Percentiles rank a stretch among this genome's conserved stretches.
Evolutionary conservation across 306 rosid species (phyloP).

Genomic region (Vigna reflexopilosa): DNA sequence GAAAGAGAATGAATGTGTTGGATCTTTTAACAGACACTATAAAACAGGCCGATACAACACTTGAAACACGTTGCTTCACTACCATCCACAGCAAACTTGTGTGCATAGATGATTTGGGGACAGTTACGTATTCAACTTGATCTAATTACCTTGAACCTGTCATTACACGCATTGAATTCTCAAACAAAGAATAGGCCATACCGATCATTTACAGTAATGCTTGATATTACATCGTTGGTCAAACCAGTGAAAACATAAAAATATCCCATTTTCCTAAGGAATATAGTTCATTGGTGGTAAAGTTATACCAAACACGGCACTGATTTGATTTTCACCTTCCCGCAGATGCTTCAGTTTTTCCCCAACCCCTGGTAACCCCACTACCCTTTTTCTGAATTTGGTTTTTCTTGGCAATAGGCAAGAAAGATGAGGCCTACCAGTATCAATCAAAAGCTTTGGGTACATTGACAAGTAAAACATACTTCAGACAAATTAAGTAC

Average conservation of each 20-base stretch:
- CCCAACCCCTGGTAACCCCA: neutral
- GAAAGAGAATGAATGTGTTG: too few species aligned
- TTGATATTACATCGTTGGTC: slow-evolving; percentile 32
- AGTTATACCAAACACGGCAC: neutral
- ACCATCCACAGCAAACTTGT: too few species aligned
- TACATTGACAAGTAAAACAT: slow-evolving; percentile 52
- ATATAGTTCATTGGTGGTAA: slow-evolving; percentile 20
- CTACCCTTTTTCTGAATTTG: slow-evolving; percentile 16
- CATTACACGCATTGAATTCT: neutral
- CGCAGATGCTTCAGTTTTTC: neutral
- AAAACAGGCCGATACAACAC: too few species aligned
- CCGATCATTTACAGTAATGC: slow-evolving; percentile 27
- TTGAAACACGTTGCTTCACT: too few species aligned
- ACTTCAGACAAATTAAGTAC: slow-evolving; percentile 47
- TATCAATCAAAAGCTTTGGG: slow-evolving; percentile 41
- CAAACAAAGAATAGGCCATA: slow-evolving; percentile 24
- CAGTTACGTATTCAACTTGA: neutral
- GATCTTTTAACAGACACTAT: too few species aligned
- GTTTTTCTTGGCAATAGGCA: slow-evolving; percentile 33
- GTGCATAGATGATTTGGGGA: neutral
- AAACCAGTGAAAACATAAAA: neutral
- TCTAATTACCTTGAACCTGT: neutral
- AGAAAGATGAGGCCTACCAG: slow-evolving; percentile 32
- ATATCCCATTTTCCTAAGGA: slow-evolving; percentile 5
- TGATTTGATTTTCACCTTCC: slow-evolving; percentile 24